Evolutionary conservation across 805 yeast species (phyloP), one percentile per base, ranked within the genome.

Genomic region (Nakazawaea ambrosiae): DNA sequence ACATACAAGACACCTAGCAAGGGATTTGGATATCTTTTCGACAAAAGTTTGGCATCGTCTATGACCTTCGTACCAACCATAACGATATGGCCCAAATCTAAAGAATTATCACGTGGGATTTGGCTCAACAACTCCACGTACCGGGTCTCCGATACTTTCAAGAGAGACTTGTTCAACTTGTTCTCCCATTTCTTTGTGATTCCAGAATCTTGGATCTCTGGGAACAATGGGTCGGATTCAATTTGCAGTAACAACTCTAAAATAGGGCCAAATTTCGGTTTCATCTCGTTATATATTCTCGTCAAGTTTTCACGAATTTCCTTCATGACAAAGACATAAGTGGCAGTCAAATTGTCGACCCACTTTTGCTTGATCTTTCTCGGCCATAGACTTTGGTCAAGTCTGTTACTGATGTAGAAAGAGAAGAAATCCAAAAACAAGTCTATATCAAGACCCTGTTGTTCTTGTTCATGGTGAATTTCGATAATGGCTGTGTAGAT

Each of bases 241-340:
- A 37, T 20, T 10, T 14, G 24, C 6, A 66, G 9, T 48, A 78
- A 57, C 14, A 77, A 61, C 19, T 55, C 49, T 28, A 81, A 48
- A 22, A 60, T 56, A 0, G 81, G 76, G 0, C 77, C 75, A 41
- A 82, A 70, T 46, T 71, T 74, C 1, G 89, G 88, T 36, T 74
- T 67, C 27, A 60, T 61, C 29, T 49, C 54, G 33, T 59, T 63
- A 50, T 63, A 70, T 3, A 76, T 50, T 20, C 60, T 56, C 11
- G 63, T 37, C 15, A 37, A 19, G 12, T 4, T 20, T 2, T 37
- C 40, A 15, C 40, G 19, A 12, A 80, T 52, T 2, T 70, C 57
- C 24, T 57, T 54, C 51, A 80, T 63, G 2, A 67, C 56, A 33
- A 68, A 70, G 29, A 64, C 65, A 39, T 73, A 74, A 1, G 75